These are phyloP conservation scores for Debaryomyces nepalensis DNA, from an alignment of 1,139 yeast species.

Conservation along the genomic window DNA sequence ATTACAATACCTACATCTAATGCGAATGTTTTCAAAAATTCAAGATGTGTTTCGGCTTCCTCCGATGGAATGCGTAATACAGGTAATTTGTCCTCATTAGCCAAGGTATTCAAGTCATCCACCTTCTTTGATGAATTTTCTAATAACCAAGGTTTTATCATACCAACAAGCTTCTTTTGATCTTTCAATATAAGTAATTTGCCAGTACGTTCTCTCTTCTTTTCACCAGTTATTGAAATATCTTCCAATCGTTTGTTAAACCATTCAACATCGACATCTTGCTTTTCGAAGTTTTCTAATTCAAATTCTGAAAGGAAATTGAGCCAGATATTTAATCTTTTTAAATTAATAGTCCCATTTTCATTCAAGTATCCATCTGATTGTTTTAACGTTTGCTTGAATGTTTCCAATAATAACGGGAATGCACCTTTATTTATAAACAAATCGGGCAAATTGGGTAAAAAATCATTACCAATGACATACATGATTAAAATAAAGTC, in stretches of 20 bases:
- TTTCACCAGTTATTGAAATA: conserved; percentile 74
- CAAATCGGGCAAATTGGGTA: conserved; percentile 95
- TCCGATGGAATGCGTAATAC: conserved; percentile 52
- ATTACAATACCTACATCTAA: conserved; percentile 68
- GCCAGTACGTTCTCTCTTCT: conserved; percentile 67
- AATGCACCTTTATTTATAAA: conserved; percentile 95
- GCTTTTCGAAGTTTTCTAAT: conserved; percentile 77
- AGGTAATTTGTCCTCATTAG: conserved; percentile 52
- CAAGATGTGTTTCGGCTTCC: conserved; percentile 53
- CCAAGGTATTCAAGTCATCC: conserved; percentile 36
- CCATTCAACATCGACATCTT: conserved; percentile 89
- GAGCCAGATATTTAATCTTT: conserved; percentile 75
- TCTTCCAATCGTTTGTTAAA: conserved; percentile 82
- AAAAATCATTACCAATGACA: conserved; percentile 96
- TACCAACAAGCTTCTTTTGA: conserved; percentile 68
- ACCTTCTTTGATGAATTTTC: conserved; percentile 39
- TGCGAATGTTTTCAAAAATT: conserved; percentile 65
- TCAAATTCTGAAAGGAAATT: conserved; percentile 71
- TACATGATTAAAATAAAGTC: conserved; percentile 92
- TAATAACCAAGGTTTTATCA: conserved; percentile 71
- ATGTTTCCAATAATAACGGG: conserved; percentile 84
- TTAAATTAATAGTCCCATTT: conserved; percentile 77
- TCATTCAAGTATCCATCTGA: conserved; percentile 87
- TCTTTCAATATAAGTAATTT: conserved; percentile 68
- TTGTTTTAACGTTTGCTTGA: conserved; percentile 75